Evolutionary conservation across 75 land plant species (phyloP).

Genomic region (Sequoia sempervirens): DNA sequence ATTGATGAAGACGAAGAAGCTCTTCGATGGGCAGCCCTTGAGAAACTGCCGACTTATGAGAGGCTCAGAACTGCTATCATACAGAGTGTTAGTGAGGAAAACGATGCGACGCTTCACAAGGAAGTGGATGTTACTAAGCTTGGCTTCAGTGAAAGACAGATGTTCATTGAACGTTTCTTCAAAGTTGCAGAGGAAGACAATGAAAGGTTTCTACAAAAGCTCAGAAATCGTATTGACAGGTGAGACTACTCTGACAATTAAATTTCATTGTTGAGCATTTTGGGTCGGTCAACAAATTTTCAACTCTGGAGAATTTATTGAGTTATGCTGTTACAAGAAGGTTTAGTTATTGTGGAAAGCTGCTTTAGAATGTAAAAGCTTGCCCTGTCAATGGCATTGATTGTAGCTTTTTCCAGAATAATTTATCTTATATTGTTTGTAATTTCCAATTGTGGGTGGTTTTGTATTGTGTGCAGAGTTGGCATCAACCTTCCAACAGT

Average conservation of each 20-base stretch:
- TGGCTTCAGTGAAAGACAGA: slow-evolving; percentile 40
- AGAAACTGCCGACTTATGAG: slow-evolving; percentile 39
- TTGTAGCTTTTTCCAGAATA: neutral
- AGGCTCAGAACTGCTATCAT: too few species aligned
- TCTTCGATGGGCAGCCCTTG: slow-evolving; percentile 73
- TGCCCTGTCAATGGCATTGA: neutral
- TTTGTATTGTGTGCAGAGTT: slow-evolving; percentile 46
- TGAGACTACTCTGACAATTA: too few species aligned
- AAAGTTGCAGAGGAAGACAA: slow-evolving; percentile 59
- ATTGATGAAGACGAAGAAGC: slow-evolving; percentile 72
- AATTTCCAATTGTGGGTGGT: neutral
- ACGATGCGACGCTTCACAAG: too few species aligned
- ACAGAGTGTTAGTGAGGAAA: too few species aligned
- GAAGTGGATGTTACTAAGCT: slow-evolving; percentile 28
- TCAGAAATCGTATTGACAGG: too few species aligned
- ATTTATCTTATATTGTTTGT: neutral
- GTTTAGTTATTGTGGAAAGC: neutral
- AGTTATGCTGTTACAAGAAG: neutral
- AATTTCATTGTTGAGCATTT: too few species aligned
- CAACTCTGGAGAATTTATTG: too few species aligned
- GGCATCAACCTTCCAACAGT: too few species aligned
- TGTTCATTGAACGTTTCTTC: slow-evolving; percentile 69
- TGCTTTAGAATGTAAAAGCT: neutral
- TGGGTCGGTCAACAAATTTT: neutral
- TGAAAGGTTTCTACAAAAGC: too few species aligned